Base-by-base conservation (phyloP, 2,329 filamentous ascomycete genomes). In the Sporothrix humicola region DNA sequence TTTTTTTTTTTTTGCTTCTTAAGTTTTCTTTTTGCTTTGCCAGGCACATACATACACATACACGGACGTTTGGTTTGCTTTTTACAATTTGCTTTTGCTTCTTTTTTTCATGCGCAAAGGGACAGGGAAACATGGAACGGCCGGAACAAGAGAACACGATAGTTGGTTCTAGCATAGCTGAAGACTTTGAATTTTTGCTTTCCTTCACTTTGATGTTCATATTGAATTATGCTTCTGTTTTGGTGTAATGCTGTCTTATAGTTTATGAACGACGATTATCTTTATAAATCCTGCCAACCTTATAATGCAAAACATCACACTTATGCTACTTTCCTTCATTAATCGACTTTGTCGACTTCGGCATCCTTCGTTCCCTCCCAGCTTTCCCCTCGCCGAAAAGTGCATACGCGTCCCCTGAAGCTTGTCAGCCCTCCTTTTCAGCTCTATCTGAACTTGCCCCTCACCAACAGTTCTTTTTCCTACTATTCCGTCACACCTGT, bases 101-200 rank as follows among this genome's bases (percentile, higher is more conserved):
- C n/a, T 56, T 65, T 72, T 42, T 48, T 72, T 48, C 12, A 15
- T n/a, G 23, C 59, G 26, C 65, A 54, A 63, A 7, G 58, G 69
- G 17, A 26, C 42, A 2, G 26, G 70, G 56, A 20, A 52, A 37
- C n/a, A 72, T 72, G 46, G 70, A 72, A 52, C 5, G 23, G 69
- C 50, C 50, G 69, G 69, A 52, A 61, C 56, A 63, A 58, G 69
- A 56, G 42, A 71, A 50, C 31, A 71, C 69, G 69, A 71, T 44
- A 46, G 26, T 70, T 71, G 13, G 42, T 52, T 58, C 54, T 50
- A 23, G 42, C 54, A 61, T 71, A 63, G 56, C 31, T 46, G n/a
- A 58, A 20, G 48, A 42, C 8, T 42, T 69, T 56, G 7, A 13
- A 3, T 48, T 66, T 5, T 20, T n/a, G n/a, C 44, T 63, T 13